phyloP scores from a whole-genome alignment of 1,284 basidiomycete genomes.

The Kwoniella shivajii region DNA sequence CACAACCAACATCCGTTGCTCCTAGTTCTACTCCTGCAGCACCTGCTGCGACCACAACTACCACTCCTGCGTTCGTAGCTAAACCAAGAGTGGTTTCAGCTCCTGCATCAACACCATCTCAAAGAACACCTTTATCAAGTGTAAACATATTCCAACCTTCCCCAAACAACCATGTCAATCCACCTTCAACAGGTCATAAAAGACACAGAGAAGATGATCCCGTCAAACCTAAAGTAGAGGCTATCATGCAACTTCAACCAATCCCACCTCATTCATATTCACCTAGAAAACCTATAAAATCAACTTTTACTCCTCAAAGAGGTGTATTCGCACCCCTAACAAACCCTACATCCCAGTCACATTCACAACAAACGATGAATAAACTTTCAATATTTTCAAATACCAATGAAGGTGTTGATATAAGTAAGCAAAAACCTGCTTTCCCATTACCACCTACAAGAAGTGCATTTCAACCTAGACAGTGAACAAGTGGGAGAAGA shows the following conservation, averaged over 20 bases:
- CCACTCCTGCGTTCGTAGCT: not conserved
- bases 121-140: constrained; percentile 12
- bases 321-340: constrained; percentile 11
- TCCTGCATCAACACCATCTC: not conserved
- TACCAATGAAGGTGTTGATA: not conserved
- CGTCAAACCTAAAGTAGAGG: constrained; percentile 22
- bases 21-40: not conserved
- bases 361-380: not conserved
- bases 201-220: constrained; percentile 24
- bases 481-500: too few relatives aligned
- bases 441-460: constrained; percentile 21
- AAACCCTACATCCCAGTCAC: constrained; percentile 10
- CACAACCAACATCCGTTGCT: not conserved
- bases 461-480: constrained; percentile 10
- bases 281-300: constrained; percentile 2
- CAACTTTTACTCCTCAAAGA: constrained; percentile 21
- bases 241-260: constrained; percentile 26
- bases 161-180: not conserved
- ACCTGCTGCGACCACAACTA: not conserved
- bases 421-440: constrained; percentile 9
- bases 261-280: not conserved
- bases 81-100: constrained; percentile 8
- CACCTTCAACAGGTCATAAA: constrained; percentile 17
- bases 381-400: not conserved
- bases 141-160: constrained; percentile 18